Conservation (phyloP, 257 asterid species). For the Cynanchum wilfordii region DNA sequence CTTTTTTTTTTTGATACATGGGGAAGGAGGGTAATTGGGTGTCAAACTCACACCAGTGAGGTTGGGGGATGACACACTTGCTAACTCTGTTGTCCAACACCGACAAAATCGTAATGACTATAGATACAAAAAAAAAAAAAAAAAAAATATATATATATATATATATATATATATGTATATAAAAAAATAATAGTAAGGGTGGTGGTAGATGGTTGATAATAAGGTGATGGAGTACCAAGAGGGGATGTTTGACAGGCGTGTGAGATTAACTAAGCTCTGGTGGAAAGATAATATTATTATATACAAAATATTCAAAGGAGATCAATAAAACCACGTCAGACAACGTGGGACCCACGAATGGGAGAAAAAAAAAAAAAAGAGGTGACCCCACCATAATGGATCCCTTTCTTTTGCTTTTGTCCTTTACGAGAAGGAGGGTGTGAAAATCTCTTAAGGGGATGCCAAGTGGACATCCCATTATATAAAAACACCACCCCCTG, state of each 20-base stretch:
- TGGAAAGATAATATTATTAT: too few relatives aligned
- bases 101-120: too few relatives aligned
- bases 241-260: constrained; percentile 14
- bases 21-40: too few relatives aligned
- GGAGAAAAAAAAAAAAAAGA: neutral
- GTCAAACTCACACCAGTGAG: too few relatives aligned
- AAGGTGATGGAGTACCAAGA: neutral
- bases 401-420: constrained; percentile 29
- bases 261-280: constrained; percentile 24
- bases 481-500: constrained; percentile 12
- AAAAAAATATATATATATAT: too few relatives aligned
- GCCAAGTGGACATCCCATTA: constrained; percentile 37
- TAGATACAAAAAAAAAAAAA: too few relatives aligned
- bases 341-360: neutral
- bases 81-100: too few relatives aligned
- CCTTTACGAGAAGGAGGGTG: constrained; percentile 23
- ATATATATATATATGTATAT: too few relatives aligned
- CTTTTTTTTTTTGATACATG: too few relatives aligned
- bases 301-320: neutral
- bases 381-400: constrained; percentile 40
- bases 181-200: too few relatives aligned
- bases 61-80: too few relatives aligned
- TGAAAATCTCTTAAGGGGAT: constrained; percentile 12
- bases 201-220: too few relatives aligned
- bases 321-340: constrained; percentile 14